Evolutionary conservation across 1,139 yeast species (phyloP), one percentile per base, ranked within the genome.

Genomic region (Geotrichum aggregatum): DNA sequence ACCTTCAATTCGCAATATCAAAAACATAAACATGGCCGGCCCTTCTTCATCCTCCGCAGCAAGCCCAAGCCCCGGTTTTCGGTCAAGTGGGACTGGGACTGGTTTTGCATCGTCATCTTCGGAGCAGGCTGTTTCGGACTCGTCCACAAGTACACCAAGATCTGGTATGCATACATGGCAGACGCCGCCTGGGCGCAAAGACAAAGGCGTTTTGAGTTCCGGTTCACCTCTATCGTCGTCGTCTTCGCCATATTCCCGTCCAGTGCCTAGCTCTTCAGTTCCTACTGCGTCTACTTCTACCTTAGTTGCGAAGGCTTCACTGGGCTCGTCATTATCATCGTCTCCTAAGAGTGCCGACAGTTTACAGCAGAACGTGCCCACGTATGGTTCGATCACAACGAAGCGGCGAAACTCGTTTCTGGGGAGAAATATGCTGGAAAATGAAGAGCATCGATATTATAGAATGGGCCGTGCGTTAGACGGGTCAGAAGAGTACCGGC

Each of bases 381-480:
- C 28, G 8, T 5, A 24, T 24, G 28, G 28, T 5, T 24, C 45
- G 4, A 30, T 41, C 14, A 41, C 45, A 28, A 16, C 34, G 13
- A 4, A 16, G 33, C 30, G 47, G 22, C 40, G 47, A 5, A 22
- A 35, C 41, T 44, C 41, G 31, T 44, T 44, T 21, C 43, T 50
- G 8, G 24, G 43, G 19, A 50, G 45, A 18, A 45, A 47, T 24
- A 50, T 50, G 53, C 49, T 45, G n/a, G 50, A 44, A 14, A 22
- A 42, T 22, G 53, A 45, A 6, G 50, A 51, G 45, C 54, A 51
- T 35, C 38, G 48, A 21, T 51, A 51, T 21, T 51, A 51, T 35
- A 28, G 47, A n/a, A 46, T 51, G 44, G 45, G 50, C 24, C 50
- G 45, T 19, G 16, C 50, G 19, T n/a, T 40, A 10, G 45, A 47